phyloP scores from a whole-genome alignment of 108 stramenopile genomes.

The Fistulifera solaris region DNA sequence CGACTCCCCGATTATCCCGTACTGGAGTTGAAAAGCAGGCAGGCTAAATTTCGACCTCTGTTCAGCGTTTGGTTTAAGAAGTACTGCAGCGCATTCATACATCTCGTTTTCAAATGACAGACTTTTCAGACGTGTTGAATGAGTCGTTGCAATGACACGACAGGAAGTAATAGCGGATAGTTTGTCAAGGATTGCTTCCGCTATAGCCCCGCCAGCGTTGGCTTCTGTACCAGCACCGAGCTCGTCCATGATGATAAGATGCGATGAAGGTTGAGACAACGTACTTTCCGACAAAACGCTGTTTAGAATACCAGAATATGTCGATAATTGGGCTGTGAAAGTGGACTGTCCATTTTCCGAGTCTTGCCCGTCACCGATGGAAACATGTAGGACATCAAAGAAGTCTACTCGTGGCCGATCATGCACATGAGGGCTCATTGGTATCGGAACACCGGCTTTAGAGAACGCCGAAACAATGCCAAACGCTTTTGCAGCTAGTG shows the following conservation, averaged over 20 bases:
- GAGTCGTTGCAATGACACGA: slow-evolving; percentile 67
- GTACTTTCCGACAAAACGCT: not conserved
- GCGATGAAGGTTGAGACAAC: not conserved
- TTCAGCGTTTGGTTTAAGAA: slow-evolving; percentile 20
- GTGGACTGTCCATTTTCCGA: slow-evolving; percentile 57
- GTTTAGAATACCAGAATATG: slow-evolving; percentile 38
- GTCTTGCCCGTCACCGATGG: slow-evolving; percentile 71
- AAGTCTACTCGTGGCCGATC: slow-evolving; percentile 29
- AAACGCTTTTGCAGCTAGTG: slow-evolving; percentile 69
- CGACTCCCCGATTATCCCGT: slow-evolving; percentile 70
- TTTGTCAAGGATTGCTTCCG: slow-evolving; percentile 67
- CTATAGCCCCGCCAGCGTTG: slow-evolving; percentile 56
- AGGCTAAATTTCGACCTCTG: slow-evolving; percentile 5
- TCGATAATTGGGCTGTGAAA: slow-evolving; percentile 54
- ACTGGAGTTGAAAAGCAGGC: slow-evolving; percentile 52
- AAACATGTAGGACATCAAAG: slow-evolving; percentile 44
- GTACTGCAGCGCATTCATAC: slow-evolving; percentile 59
- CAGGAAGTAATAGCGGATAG: slow-evolving; percentile 18
- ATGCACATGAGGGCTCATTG: not conserved
- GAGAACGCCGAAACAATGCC: slow-evolving; percentile 41
- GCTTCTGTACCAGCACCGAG: slow-evolving; percentile 76
- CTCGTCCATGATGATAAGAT: slow-evolving; percentile 63
- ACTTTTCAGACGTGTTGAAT: slow-evolving; percentile 64
- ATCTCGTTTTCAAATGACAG: slow-evolving; percentile 39
- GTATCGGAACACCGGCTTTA: slow-evolving; percentile 47